Conservation (phyloP, 805 yeast genomes). For the Isabelozyma pseudorhagii region DNA sequence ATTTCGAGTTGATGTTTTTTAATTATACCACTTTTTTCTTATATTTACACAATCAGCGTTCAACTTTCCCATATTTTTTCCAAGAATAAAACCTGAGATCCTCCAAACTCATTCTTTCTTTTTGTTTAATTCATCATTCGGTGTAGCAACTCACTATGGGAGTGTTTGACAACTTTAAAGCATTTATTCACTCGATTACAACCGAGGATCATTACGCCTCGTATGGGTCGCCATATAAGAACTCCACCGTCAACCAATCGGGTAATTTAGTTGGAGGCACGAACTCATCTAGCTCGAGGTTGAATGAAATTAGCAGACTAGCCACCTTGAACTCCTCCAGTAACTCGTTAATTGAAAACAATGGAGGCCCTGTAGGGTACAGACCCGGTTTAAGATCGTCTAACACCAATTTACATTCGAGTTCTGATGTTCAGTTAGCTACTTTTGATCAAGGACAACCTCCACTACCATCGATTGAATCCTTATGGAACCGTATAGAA, state of each 20-base stretch:
- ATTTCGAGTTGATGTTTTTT: background rate
- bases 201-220: constrained; percentile 61
- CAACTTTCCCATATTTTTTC: background rate
- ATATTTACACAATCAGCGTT: background rate
- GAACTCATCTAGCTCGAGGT: constrained; percentile 26
- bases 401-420: constrained; percentile 25
- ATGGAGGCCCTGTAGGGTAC: constrained; percentile 23
- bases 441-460: constrained; percentile 47
- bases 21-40: background rate
- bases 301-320: constrained; percentile 31
- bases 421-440: constrained; percentile 44
- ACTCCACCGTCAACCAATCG: constrained; percentile 13
- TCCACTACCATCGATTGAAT: constrained; percentile 45
- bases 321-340: constrained; percentile 23
- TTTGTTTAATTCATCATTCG: background rate
- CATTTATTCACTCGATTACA: constrained; percentile 47
- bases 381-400: constrained; percentile 45
- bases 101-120: background rate
- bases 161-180: constrained; percentile 33
- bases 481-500: constrained; percentile 43
- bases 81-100: background rate
- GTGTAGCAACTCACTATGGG: constrained; percentile 22
- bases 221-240: constrained; percentile 38
- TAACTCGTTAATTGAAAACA: constrained; percentile 21
- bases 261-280: constrained; percentile 12